Base-by-base conservation (phyloP, 345 rosid genomes). In the Nasturtium officinale region DNA sequence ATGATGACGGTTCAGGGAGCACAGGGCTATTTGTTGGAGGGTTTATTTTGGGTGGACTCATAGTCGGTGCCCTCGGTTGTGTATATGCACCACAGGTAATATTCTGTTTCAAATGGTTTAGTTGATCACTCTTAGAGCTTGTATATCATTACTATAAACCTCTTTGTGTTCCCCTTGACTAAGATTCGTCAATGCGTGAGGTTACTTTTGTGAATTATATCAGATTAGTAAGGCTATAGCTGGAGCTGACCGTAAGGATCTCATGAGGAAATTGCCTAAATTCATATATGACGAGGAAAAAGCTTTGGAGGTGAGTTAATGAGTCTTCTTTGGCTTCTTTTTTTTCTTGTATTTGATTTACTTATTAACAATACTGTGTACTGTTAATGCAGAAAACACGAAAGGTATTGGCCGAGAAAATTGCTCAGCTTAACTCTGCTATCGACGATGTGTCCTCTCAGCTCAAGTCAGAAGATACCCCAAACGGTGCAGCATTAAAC, bases 261-360 rank as follows among this genome's bases (percentile, higher is more conserved):
- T 94, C 33, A 85, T 94, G 98, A 91, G 87, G 86, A 94, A 82
- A 68, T 87, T 94, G 81, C 98, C 98, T 37, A 90, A 88, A 77
- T 94, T 94, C 85, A 89, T 94, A n/a, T 94, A 91, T 23, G 98
- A 94, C 69, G 98, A 90, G 83, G 97, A 93, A 58, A 93, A 90
- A 74, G 90, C 90, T 72, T 82, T 89, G 78, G 98, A 94, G 90
- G 98, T 86, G 71, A 84, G 84, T 56, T n/a, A n/a, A n/a, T n/a
- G n/a, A n/a, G n/a, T n/a, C n/a, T n/a, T n/a, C n/a, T n/a, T n/a
- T n/a, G 6, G 12, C 18, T 11, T 3, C 10, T 37, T 9, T 13
- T 18, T 37, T 5, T 13, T 18, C 45, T 45, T 43, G 7, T 11
- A 7, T 7, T 50, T 38, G 60, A 8, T 50, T 32, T 48, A 20